Evolutionary conservation across 176 grass and related monocot genomes (phyloP).

Genomic region (Bolboschoenus planiculmis): DNA sequence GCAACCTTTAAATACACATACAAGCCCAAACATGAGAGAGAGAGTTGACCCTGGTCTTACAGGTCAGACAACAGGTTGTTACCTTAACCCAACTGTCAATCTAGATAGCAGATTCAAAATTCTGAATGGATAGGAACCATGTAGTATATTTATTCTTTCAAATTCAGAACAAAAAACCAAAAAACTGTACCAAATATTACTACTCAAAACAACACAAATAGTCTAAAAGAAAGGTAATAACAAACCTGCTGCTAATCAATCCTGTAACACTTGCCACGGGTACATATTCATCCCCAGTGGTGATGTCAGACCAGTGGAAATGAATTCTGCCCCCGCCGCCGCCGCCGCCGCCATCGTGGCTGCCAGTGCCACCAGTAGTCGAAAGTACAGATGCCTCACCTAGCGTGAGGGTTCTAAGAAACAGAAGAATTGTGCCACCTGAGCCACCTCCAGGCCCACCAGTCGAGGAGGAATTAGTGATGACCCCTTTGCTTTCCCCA

Average conservation of each 20-base stretch:
- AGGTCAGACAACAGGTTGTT: not conserved
- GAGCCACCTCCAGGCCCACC: slow-evolving; percentile 88
- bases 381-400: slow-evolving; percentile 63
- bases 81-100: not conserved
- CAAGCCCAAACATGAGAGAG: not conserved
- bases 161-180: not conserved
- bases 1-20: not conserved
- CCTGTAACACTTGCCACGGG: slow-evolving; percentile 76
- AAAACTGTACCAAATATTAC: not conserved
- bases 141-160: not conserved
- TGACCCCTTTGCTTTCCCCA: slow-evolving; percentile 46
- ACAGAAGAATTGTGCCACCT: slow-evolving; percentile 92
- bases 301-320: slow-evolving; percentile 93
- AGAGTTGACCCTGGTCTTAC: not conserved
- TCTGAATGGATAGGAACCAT: not conserved
- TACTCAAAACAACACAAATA: not conserved
- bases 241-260: slow-evolving; percentile 73
- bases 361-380: slow-evolving; percentile 66
- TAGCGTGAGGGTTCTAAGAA: slow-evolving; percentile 64
- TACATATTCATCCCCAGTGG: slow-evolving; percentile 91
- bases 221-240: slow-evolving; percentile 20
- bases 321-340: slow-evolving; percentile 95
- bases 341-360: slow-evolving; percentile 61
- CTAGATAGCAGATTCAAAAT: not conserved
- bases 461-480: slow-evolving; percentile 36